Percentiles rank a stretch among this genome's conserved stretches.
Evolutionary conservation across 768 basidiomycete genomes (phyloP).

Genomic region (Boletus sensibilis): DNA sequence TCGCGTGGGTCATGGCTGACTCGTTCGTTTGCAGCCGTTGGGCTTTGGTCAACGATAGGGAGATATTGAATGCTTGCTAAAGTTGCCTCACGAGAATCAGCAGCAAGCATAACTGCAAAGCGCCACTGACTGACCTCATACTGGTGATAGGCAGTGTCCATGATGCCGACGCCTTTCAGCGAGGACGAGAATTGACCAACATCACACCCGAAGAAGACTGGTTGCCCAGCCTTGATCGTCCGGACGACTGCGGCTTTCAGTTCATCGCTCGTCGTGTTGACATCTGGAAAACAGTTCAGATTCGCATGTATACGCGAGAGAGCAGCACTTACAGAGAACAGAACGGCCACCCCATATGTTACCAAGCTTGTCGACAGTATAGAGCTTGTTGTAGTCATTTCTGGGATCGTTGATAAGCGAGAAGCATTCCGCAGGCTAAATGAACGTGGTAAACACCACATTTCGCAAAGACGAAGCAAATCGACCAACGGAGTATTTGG

Average conservation of each 20-base stretch:
- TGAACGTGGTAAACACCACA: not conserved
- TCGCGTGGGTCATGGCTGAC: constrained; percentile 89
- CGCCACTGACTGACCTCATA: constrained; percentile 54
- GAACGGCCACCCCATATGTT: constrained; percentile 88
- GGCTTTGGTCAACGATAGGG: constrained; percentile 77
- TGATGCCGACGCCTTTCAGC: constrained; percentile 59
- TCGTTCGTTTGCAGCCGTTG: constrained; percentile 81
- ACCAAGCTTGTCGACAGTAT: constrained; percentile 90
- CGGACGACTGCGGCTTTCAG: constrained; percentile 83
- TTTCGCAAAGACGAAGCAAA: not conserved
- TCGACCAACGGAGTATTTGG: constrained; percentile 51
- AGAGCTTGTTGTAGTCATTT: constrained; percentile 76
- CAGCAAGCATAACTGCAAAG: not conserved
- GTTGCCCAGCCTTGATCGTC: constrained; percentile 82
- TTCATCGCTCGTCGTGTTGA: constrained; percentile 81
- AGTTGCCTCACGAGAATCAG: constrained; percentile 5
- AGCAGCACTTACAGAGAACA: constrained; percentile 64
- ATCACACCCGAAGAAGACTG: constrained; percentile 96
- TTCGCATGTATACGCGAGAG: not conserved
- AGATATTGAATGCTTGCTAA: constrained; percentile 81
- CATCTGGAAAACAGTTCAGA: constrained; percentile 49
- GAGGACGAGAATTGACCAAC: constrained; percentile 84
- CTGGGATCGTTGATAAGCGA: constrained; percentile 95
- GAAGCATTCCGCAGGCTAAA: constrained; percentile 71
- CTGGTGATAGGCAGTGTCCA: constrained; percentile 83